A percentile compares a stretch with the other conserved stretches of the same genome.
phyloP scores from a whole-genome alignment of 805 yeast genomes.

The Ogataea paraovalis region DNA sequence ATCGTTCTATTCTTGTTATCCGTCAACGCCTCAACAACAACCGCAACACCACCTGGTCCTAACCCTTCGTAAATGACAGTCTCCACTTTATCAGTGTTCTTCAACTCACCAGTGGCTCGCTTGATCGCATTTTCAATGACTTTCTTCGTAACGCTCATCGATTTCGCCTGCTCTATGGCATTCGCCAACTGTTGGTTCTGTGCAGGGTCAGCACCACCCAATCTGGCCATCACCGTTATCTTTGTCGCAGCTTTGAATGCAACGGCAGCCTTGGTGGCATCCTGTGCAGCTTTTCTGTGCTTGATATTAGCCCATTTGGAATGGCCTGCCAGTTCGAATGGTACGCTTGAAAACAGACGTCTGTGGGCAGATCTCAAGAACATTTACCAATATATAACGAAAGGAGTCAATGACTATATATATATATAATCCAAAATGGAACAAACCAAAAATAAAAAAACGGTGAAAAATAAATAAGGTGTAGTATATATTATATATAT shows the following conservation, averaged over 20 bases:
- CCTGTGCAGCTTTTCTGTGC: constrained; percentile 92
- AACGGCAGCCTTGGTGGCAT: constrained; percentile 66
- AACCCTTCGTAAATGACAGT: constrained; percentile 77
- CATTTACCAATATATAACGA: neutral
- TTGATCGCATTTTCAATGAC: constrained; percentile 85
- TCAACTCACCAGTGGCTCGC: constrained; percentile 71
- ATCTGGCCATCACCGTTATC: constrained; percentile 73
- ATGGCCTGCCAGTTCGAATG: constrained; percentile 61
- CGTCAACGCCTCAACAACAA: constrained; percentile 81
- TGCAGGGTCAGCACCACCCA: constrained; percentile 63
- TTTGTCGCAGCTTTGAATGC: constrained; percentile 69
- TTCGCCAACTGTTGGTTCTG: constrained; percentile 60
- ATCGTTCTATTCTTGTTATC: constrained; percentile 85
- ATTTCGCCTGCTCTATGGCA: constrained; percentile 73
- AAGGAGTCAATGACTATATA: neutral
- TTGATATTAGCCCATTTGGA: constrained; percentile 94
- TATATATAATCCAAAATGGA: too few relatives aligned
- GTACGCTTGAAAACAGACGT: constrained; percentile 4
- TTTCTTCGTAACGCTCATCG: constrained; percentile 73
- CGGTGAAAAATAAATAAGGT: too few relatives aligned
- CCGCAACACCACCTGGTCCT: constrained; percentile 89
- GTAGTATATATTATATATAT: too few relatives aligned
- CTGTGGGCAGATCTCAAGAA: neutral
- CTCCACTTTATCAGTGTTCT: constrained; percentile 42
- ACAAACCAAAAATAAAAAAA: too few relatives aligned